Conservation (phyloP, 495 filamentous ascomycete genomes). For the Lasiosphaeris hirsuta region DNA sequence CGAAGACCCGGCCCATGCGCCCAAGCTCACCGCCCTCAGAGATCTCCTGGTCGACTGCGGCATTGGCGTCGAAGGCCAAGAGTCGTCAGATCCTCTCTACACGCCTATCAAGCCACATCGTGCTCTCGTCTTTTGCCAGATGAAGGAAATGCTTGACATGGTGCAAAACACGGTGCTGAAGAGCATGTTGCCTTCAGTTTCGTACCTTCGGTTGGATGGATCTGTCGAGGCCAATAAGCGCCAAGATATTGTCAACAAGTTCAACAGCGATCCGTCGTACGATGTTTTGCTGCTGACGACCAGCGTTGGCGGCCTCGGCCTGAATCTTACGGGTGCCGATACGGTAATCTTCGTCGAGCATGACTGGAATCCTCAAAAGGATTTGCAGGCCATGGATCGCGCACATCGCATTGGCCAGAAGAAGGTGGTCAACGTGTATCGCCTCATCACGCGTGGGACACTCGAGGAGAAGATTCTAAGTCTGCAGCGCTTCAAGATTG, state of each 20-base stretch:
- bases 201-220: conserved; percentile 88
- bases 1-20: conserved; percentile 82
- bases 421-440: conserved; percentile 99
- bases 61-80: conserved; percentile 74
- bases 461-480: conserved; percentile 98
- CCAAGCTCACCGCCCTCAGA: conserved; percentile 83
- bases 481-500: conserved; percentile 98
- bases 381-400: conserved; percentile 98
- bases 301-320: conserved; percentile 86
- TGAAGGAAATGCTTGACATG: conserved; percentile 99
- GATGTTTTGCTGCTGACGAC: conserved; percentile 91
- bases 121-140: conserved; percentile 95
- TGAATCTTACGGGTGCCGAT: conserved; percentile 95
- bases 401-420: conserved; percentile 98
- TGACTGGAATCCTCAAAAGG: conserved; percentile 99
- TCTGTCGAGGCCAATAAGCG: conserved; percentile 83
- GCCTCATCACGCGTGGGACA: conserved; percentile 89
- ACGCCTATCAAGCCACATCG: conserved; percentile 89
- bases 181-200: conserved; percentile 78
- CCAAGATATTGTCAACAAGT: conserved; percentile 96
- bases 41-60: conserved; percentile 94
- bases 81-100: conserved; percentile 56
- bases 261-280: conserved; percentile 95
- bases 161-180: conserved; percentile 89
- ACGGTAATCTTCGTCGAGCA: conserved; percentile 99